Conservation (phyloP, 495 filamentous ascomycete genomes). For the Bacidia rubella region DNA sequence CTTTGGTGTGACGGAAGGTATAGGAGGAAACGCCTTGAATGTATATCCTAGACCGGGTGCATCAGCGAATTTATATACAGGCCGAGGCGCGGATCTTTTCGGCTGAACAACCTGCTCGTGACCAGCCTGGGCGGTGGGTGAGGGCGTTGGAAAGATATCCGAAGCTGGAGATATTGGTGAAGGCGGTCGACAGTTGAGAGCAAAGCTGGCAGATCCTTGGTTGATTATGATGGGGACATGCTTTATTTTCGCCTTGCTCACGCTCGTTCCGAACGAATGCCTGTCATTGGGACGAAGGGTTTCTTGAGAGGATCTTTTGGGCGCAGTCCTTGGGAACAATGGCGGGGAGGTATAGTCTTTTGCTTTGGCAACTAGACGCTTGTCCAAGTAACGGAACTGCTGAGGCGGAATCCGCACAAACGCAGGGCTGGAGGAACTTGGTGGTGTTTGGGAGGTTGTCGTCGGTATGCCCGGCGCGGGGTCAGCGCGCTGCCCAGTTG, state of each 20-base stretch:
- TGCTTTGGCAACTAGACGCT: background rate
- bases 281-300: constrained; percentile 1
- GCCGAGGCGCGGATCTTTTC: background rate
- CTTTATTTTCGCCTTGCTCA: constrained; percentile 10
- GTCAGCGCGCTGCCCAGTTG: constrained; percentile 2
- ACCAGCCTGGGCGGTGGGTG: background rate
- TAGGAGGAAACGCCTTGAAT: background rate
- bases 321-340: background rate
- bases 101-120: background rate
- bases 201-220: constrained; percentile 12
- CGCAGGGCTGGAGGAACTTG: background rate
- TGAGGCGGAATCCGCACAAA: background rate
- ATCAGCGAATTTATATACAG: background rate
- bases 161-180: constrained; percentile 2
- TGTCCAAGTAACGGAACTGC: constrained; percentile 8
- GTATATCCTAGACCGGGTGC: background rate
- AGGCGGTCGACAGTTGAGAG: constrained; percentile 12
- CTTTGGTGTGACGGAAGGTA: background rate
- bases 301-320: background rate
- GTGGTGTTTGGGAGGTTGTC: constrained; percentile 3
- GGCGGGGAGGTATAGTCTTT: background rate
- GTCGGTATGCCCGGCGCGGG: background rate
- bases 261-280: constrained; percentile 7
- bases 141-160: background rate
- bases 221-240: constrained; percentile 17